phyloP scores from a whole-genome alignment of 805 yeast genomes.

The Saturnispora zaruensis region DNA sequence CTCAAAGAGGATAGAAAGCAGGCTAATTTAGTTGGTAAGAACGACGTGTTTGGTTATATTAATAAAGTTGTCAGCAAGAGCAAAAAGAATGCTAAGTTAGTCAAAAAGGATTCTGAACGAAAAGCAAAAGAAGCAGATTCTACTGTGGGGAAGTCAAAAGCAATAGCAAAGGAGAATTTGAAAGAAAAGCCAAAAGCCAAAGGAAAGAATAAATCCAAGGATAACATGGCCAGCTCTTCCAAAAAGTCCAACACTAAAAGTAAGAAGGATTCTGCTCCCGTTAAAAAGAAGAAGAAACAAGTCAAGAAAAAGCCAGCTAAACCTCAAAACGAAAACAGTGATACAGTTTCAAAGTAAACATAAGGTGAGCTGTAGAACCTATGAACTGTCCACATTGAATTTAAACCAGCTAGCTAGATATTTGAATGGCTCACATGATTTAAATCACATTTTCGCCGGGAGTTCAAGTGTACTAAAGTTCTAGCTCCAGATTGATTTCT shows the following conservation, averaged over 20 bases:
- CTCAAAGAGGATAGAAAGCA: neutral
- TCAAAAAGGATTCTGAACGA: neutral
- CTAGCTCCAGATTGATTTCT: too few species aligned
- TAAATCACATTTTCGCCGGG: too few species aligned
- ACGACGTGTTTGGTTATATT: neutral
- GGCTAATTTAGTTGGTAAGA: neutral
- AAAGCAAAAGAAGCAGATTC: conserved; percentile 8
- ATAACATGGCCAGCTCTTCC: neutral
- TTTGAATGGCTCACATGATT: too few species aligned
- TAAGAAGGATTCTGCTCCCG: conserved; percentile 1
- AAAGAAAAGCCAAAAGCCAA: neutral
- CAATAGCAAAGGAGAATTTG: conserved; percentile 2
- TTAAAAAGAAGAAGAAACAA: neutral
- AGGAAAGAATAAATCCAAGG: neutral
- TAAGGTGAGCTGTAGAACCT: too few species aligned
- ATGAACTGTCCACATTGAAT: too few species aligned
- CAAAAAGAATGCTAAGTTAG: neutral
- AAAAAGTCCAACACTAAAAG: conserved; percentile 3
- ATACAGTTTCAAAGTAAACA: too few species aligned
- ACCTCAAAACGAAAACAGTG: neutral
- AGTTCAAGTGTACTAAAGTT: too few species aligned
- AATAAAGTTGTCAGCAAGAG: neutral
- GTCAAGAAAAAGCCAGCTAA: conserved; percentile 9
- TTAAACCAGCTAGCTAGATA: too few species aligned
- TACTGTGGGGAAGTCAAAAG: conserved; percentile 3